A percentile compares a stretch with the other conserved stretches of the same genome.
These are phyloP conservation scores for Blepharisma stoltei DNA, from an alignment of 73 alveolate species.

Conservation along the genomic window DNA sequence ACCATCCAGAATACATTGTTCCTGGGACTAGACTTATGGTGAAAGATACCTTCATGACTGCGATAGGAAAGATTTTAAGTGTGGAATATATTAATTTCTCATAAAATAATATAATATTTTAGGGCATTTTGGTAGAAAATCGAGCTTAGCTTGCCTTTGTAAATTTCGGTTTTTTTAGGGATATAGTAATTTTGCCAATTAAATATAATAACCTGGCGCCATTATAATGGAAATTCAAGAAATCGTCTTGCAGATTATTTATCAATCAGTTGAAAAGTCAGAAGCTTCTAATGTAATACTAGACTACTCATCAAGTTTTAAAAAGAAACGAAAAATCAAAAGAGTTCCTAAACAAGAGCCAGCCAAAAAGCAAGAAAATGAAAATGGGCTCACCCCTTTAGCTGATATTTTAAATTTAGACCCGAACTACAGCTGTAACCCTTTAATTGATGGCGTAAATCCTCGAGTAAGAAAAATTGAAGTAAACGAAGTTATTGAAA, in stretches of 20 bases:
- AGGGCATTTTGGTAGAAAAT: no score
- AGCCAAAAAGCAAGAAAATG: not conserved
- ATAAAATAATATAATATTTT: not conserved
- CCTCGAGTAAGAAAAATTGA: not conserved
- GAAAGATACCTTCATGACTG: constrained; percentile 68
- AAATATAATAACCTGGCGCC: no score
- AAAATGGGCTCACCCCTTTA: not conserved
- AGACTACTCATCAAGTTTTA: not conserved
- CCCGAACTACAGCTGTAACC: no score
- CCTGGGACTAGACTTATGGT: constrained; percentile 65
- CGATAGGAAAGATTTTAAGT: constrained; percentile 67
- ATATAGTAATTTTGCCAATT: no score
- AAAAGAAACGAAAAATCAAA: constrained; percentile 15
- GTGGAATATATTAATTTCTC: constrained; percentile 24
- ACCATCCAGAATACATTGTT: constrained; percentile 78
- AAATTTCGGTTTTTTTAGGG: no score
- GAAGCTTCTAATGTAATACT: not conserved
- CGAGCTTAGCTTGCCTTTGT: no score
- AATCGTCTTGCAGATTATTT: no score
- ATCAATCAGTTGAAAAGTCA: no score
- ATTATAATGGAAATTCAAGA: no score
- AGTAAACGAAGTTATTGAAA: constrained; percentile 28
- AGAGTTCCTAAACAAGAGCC: not conserved
- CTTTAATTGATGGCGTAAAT: no score
- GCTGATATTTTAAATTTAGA: not conserved